Percentiles rank a stretch among this genome's conserved stretches.
Conservation (phyloP, 768 basidiomycete species). For the Sarcodon sp. region DNA sequence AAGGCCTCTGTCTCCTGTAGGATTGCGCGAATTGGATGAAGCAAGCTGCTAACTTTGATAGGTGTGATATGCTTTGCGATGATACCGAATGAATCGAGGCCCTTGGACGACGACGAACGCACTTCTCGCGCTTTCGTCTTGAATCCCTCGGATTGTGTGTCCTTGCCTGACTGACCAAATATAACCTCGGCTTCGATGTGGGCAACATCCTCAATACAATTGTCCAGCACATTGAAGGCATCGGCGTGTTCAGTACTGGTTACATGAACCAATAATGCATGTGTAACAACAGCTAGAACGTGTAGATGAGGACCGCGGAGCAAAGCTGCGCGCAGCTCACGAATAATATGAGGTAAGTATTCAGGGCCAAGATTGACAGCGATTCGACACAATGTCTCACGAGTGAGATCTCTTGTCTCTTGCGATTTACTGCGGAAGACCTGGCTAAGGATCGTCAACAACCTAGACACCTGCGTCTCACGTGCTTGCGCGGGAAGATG, state of each 20-base stretch:
- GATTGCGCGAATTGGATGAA: conserved; percentile 70
- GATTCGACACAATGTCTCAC: conserved; percentile 77
- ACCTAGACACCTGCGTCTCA: conserved; percentile 55
- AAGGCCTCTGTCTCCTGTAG: conserved; percentile 76
- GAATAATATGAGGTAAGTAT: conserved; percentile 61
- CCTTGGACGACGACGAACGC: conserved; percentile 66
- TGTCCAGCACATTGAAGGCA: conserved; percentile 54
- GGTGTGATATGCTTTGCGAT: conserved; percentile 73
- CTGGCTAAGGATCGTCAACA: conserved; percentile 81
- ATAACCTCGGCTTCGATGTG: conserved; percentile 81
- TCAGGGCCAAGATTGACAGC: conserved; percentile 56
- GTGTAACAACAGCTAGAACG: conserved; percentile 74
- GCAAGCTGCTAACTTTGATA: conserved; percentile 55
- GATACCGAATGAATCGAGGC: conserved; percentile 76
- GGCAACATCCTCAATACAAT: conserved; percentile 66
- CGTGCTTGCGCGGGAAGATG: conserved; percentile 57
- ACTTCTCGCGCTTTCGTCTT: conserved; percentile 94
- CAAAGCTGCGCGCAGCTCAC: conserved; percentile 76
- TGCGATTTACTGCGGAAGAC: conserved; percentile 88
- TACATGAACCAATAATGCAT: conserved; percentile 72
- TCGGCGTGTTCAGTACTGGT: conserved; percentile 46
- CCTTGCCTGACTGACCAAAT: conserved; percentile 88
- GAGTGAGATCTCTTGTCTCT: conserved; percentile 78
- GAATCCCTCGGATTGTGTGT: conserved; percentile 81
- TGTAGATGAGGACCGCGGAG: conserved; percentile 90